Evolutionary conservation across 306 rosid genomes (phyloP), one percentile per base, ranked within the genome.

Genomic region (Oemleria cerasiformis): DNA sequence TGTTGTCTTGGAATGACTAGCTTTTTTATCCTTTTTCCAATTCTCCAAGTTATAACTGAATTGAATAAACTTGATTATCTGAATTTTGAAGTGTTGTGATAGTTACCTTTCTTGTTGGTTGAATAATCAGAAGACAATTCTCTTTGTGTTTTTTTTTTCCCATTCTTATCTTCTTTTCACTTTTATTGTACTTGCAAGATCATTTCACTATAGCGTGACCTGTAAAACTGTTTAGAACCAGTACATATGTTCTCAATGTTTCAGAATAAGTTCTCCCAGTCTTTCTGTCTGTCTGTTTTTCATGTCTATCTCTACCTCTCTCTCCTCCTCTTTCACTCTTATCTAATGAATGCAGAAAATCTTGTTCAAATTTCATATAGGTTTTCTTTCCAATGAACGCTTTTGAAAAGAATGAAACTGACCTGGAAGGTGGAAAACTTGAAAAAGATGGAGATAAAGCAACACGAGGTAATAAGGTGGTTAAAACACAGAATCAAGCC

Each of bases 401-500:
- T 79, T 85, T 85, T 63, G 72, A 70, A 55, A 72, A 56, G 65
- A 82, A 77, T 42, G 90, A 83, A 71, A 69, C 49, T 39, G 99
- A 91, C 72, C 53, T 86, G 83, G 99, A 95, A 86, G 82, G 68
- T 23, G 96, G 84, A 53, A 86, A 83, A 84, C 83, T 80, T 76
- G 87, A 76, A 40, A 89, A 87, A 77, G 86, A 79, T 21, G 79
- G 67, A 78, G 92, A 80, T 20, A 89, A 73, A 76, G 17, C 77
- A 60, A 42, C 67, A 8, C 80, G 77, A 69, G 84, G 63, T 84
- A 71, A 25, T 40, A 86, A 78, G 85, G 82, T 57, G 77, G 79
- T 80, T 30, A 80, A 83, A 79, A 62, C 86, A 49, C 82, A 59
- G n/a, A 91, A 94, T 77, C 96, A 85, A 80, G 99, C 99, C 59